Evolutionary conservation across 768 basidiomycete species (phyloP), one percentile per base, ranked within the genome.

Genomic region (Vararia minispora): DNA sequence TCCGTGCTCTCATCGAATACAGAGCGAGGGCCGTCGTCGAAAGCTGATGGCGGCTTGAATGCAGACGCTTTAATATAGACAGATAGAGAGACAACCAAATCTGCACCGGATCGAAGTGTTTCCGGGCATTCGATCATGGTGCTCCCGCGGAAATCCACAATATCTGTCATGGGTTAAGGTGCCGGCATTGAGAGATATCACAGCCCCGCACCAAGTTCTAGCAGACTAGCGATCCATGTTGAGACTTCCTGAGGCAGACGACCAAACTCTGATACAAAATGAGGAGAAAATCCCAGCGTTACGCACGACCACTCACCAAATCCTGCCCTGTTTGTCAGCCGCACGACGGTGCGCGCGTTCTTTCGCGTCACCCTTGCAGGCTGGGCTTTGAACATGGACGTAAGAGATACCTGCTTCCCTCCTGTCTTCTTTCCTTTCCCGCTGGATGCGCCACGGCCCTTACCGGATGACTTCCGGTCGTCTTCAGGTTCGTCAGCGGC

Each of bases 1-100:
- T 94, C 90, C 36, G 75, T 65, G 2, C 84, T 83, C 53, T 88
- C 84, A 44, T 76, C 72, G 54, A 86, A 80, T 51, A 78, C 65
- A 42, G 43, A 58, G 55, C 33, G 69, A 54, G 39, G 18, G 26
- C 54, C 45, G 18, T 56, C 38, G 6, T 60, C 51, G 14, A 61
- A 53, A 11, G 59, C 45, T 17, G 65, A 60, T 7, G 58, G 42
- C 1, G 69, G 55, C 39, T 63, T 70, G 59, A 91, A 94, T 3
- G 88, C 89, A 4, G 68, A 58, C 8, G 70, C 58, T 23, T 73
- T 70, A 24, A 92, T 63, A 55, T 78, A 87, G 10, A 85, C 69
- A 36, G 72, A 74, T 14, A 91, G 62, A 4, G 84, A 79, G 16
- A 92, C 67, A 35, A 90, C 75, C 47, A 95, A 68, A 41, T 79